Evolutionary conservation across 2,329 filamentous ascomycete genomes (phyloP).

Genomic region (Gliomastix tumulicola): DNA sequence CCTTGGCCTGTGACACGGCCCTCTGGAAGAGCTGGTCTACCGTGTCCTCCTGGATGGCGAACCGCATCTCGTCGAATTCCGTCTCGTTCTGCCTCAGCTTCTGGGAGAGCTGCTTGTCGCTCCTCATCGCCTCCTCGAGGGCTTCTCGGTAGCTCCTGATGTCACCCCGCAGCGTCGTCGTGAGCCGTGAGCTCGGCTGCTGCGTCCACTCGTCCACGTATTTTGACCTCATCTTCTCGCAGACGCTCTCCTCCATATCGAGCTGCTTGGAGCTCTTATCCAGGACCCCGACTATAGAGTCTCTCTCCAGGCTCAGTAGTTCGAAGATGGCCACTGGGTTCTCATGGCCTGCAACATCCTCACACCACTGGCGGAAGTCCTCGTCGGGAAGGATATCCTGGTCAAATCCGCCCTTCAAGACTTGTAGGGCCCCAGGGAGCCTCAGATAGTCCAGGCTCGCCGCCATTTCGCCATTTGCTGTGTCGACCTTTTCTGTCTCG

Average conservation of each 20-base stretch:
- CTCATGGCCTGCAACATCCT: constrained; percentile 82
- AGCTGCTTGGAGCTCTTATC: constrained; percentile 81
- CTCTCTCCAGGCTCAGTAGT: constrained; percentile 68
- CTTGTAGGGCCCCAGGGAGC: constrained; percentile 79
- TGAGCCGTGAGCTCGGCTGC: constrained; percentile 86
- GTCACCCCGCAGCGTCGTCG: constrained; percentile 78
- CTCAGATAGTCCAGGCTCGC: constrained; percentile 91
- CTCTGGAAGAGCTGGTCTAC: constrained; percentile 84
- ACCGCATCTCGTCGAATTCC: constrained; percentile 93
- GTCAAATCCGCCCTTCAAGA: constrained; percentile 87
- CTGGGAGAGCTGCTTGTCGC: constrained; percentile 74
- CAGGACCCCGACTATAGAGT: constrained; percentile 62
- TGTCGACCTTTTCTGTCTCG: constrained; percentile 88
- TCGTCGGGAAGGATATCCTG: constrained; percentile 83
- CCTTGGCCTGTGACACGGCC: constrained; percentile 72
- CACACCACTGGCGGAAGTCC: constrained; percentile 90
- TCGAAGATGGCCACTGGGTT: constrained; percentile 76
- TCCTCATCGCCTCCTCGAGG: constrained; percentile 80
- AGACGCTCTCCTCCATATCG: constrained; percentile 95
- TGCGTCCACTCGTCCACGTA: constrained; percentile 96
- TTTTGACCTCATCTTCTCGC: constrained; percentile 98
- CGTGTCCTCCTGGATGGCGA: constrained; percentile 78
- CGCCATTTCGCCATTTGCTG: constrained; percentile 91
- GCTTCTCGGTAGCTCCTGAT: constrained; percentile 84
- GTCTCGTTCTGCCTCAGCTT: constrained; percentile 80